Conservation (phyloP, 2,329 filamentous ascomycete species). For the Ophiostoma australiae region DNA sequence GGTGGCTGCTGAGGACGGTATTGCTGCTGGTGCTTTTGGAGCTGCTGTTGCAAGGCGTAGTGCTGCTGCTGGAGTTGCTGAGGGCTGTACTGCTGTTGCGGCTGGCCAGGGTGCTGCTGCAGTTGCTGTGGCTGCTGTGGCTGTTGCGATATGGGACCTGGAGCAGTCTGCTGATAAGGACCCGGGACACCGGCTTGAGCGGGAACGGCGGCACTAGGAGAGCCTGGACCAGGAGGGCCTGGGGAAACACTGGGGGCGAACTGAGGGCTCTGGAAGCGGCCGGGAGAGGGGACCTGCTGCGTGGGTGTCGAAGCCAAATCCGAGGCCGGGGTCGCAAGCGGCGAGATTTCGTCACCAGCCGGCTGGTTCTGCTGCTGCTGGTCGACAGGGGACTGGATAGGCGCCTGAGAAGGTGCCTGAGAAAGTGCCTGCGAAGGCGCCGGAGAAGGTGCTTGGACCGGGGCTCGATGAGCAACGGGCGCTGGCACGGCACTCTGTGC, state of each 20-base stretch:
- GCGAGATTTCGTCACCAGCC: slow-evolving; percentile 1
- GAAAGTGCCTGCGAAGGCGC: background rate
- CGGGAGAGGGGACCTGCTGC: background rate
- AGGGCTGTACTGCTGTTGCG: background rate
- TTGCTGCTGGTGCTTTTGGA: slow-evolving; percentile 18
- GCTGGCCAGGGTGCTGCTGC: background rate
- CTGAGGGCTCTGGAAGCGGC: background rate
- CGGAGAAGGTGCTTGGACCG: background rate
- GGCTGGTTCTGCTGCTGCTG: slow-evolving; percentile 8
- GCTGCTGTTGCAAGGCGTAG: slow-evolving; percentile 10
- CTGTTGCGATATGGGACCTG: background rate
- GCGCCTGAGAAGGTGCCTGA: background rate
- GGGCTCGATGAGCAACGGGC: background rate
- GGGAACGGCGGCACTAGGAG: background rate
- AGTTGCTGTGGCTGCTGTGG: slow-evolving; percentile 10
- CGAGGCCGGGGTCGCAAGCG: background rate
- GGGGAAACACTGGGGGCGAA: background rate
- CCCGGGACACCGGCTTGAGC: background rate
- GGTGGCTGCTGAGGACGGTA: slow-evolving; percentile 18
- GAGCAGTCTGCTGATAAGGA: background rate
- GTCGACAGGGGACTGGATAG: background rate
- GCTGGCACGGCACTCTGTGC: background rate
- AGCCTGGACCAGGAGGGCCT: background rate
- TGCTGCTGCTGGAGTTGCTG: slow-evolving; percentile 16
- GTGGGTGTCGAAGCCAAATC: background rate